Conservation (phyloP, 2,329 filamentous ascomycete species). For the Cadophora sp. region DNA sequence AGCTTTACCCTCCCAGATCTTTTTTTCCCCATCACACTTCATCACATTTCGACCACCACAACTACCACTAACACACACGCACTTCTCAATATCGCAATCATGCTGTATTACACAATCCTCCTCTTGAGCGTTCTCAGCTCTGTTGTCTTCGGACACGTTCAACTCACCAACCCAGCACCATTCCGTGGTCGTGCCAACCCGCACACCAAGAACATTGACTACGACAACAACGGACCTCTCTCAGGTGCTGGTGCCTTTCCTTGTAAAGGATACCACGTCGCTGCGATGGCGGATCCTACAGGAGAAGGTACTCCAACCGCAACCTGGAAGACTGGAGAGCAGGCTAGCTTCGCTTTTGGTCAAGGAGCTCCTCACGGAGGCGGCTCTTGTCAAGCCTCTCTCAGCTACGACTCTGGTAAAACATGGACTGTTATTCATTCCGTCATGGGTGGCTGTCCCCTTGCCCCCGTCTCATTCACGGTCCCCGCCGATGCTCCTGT, state of each 20-base stretch:
- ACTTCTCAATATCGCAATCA: not conserved
- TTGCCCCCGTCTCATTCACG: not conserved
- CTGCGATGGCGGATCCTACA: conserved; percentile 1
- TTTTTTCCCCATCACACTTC: not conserved
- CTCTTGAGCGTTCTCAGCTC: not conserved
- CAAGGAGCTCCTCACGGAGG: conserved; percentile 2
- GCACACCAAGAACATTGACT: not conserved
- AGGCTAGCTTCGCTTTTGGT: not conserved
- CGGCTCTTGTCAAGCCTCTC: not conserved
- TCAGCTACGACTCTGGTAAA: not conserved
- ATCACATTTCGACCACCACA: not conserved
- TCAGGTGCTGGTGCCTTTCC: not conserved
- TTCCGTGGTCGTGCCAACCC: not conserved
- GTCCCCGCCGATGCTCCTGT: conserved; percentile 6
- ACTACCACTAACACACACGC: not conserved
- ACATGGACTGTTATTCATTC: not conserved
- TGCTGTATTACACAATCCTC: not conserved
- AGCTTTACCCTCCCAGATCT: too few species aligned
- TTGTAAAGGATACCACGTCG: conserved; percentile 10
- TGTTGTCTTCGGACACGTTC: not conserved
- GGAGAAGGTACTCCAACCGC: not conserved
- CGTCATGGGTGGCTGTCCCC: not conserved
- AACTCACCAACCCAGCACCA: not conserved
- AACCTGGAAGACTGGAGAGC: not conserved
- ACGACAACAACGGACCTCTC: not conserved